Percentiles rank a stretch among this genome's conserved stretches.
These are phyloP conservation scores for Lodderomyces pseudojiufengensis DNA, from an alignment of 1,139 yeast genomes.

Conservation along the genomic window DNA sequence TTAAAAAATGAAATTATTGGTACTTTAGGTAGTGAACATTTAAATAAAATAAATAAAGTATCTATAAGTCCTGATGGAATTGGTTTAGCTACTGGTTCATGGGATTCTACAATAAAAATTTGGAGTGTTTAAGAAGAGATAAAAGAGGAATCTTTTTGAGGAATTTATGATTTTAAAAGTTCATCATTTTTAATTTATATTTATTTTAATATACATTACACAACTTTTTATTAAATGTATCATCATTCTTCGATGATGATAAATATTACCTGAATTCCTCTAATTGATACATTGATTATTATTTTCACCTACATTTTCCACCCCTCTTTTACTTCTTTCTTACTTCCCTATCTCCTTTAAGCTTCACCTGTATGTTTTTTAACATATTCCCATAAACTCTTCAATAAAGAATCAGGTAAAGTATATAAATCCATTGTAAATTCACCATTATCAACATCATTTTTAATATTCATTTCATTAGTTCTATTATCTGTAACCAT, in stretches of 20 bases:
- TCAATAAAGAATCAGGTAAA: conserved; percentile 85
- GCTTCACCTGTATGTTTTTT: conserved; percentile 56
- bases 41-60: conserved; percentile 60
- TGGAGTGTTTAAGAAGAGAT: conserved; percentile 39
- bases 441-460: conserved; percentile 95
- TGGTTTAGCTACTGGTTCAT: conserved; percentile 66
- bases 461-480: conserved; percentile 91
- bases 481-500: conserved; percentile 97
- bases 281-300: no score
- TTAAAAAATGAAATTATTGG: conserved; percentile 66
- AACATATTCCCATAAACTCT: conserved; percentile 93
- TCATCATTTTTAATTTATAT: conserved; percentile 2
- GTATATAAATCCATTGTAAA: conserved; percentile 95
- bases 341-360: conserved; percentile 11
- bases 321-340: no score
- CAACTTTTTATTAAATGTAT: neutral
- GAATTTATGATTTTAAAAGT: neutral
- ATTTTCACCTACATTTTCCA: no score
- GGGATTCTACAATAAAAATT: conserved; percentile 65
- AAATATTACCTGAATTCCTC: no score
- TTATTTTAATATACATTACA: neutral
- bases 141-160: neutral
- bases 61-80: conserved; percentile 71
- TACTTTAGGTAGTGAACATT: conserved; percentile 44
- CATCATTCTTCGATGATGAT: no score